Percentiles rank a stretch among this genome's conserved stretches.
These are phyloP conservation scores for Pseudocercospora vitis DNA, from an alignment of 2,329 filamentous ascomycete species.

Conservation along the genomic window DNA sequence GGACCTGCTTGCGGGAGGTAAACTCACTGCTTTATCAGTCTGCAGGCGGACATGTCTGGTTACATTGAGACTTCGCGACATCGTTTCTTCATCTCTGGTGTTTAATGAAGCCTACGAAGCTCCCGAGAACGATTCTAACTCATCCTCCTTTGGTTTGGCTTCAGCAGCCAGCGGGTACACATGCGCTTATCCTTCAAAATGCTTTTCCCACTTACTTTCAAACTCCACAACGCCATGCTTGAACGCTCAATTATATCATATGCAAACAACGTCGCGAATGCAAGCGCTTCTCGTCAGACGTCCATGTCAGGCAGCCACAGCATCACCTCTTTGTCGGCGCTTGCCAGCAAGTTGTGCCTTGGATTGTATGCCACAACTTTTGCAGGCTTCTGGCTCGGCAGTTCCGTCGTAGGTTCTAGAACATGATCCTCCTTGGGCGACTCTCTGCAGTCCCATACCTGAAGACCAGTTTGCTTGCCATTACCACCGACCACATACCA, in stretches of 20 bases:
- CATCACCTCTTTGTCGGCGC: slow-evolving; percentile 74
- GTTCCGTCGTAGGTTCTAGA: slow-evolving; percentile 62
- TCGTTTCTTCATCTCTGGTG: not conserved
- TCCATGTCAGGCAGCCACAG: slow-evolving; percentile 41
- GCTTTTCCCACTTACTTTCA: not conserved
- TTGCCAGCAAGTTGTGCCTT: slow-evolving; percentile 86
- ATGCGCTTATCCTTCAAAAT: too few species aligned
- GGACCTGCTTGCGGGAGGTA: not conserved
- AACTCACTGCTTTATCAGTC: not conserved
- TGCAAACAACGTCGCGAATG: not conserved
- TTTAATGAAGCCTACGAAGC: not conserved
- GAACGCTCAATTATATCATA: slow-evolving; percentile 3
- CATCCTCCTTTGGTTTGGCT: not conserved
- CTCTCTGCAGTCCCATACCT: slow-evolving; percentile 76
- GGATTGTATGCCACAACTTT: slow-evolving; percentile 86
- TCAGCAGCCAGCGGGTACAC: too few species aligned
- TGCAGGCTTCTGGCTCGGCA: slow-evolving; percentile 64
- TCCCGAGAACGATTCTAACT: not conserved
- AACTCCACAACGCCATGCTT: not conserved
- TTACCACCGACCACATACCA: slow-evolving; percentile 83
- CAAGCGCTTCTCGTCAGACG: not conserved
- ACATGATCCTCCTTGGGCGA: slow-evolving; percentile 57
- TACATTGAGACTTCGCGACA: not conserved
- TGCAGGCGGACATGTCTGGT: not conserved
- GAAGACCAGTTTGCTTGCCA: slow-evolving; percentile 62